Evolutionary conservation across 2,329 filamentous ascomycete genomes (phyloP), one percentile per base, ranked within the genome.

Genomic region (Aaosphaeria arxii): DNA sequence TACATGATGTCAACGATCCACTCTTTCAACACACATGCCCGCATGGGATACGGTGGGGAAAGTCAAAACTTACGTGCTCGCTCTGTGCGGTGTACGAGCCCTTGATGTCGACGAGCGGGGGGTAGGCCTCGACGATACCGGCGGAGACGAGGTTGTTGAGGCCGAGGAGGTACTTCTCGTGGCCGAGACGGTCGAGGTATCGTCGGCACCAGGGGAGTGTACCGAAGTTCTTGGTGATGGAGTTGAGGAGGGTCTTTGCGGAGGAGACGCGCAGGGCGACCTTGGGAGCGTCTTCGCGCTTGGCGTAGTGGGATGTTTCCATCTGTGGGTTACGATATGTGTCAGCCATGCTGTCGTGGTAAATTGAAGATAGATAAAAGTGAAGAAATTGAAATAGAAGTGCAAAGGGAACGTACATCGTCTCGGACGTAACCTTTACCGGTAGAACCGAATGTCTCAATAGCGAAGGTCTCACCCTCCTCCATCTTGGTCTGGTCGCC

Each of bases 191-290:
- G 73, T 96, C 91, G 51, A 97, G 78, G 69, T 96, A 96, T 58
- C 91, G 84, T 54, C 91, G 81, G 71, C 90, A 96, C 72, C 91
- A 97, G 2, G 91, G 91, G 58, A 97, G 74, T 1, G 91, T 96
- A 56, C 90, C 89, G 70, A 96, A 97, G 74, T 96, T 96, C 80
- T 95, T 95, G 74, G 89, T 94, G 71, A 97, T 96, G 31, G 90
- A 86, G 62, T 82, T 94, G 58, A 96, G 78, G 48, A 97, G 77
- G 48, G 85, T 87, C 77, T 91, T 94, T 50, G 91, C 91, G 41
- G 89, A 95, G 40, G 86, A 83, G 43, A 95, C 76, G 44, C 88
- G 83, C 50, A 96, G 76, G 49, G 88, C 83, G 6, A 89, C 85
- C 64, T 90, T 89, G 43, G 86, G 82, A 4, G 85, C 86, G 68